Base-by-base conservation (phyloP, 352 stramenopile species). In the Phytophthora pluvialis region DNA sequence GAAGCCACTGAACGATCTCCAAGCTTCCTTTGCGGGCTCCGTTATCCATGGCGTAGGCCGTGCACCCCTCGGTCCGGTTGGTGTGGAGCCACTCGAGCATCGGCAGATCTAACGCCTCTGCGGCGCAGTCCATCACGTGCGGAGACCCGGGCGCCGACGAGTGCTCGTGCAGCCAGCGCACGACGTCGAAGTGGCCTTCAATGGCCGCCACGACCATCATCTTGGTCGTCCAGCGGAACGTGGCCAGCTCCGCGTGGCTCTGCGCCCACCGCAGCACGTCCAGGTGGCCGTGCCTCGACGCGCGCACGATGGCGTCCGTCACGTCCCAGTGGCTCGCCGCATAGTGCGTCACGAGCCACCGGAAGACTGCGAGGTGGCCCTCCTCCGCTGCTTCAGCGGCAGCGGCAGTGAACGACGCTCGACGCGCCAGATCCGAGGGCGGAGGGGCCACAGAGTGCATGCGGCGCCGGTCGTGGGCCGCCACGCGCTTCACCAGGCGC, bases 161-260 rank as follows among this genome's bases (percentile, higher is more conserved):
- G 42, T 78, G 61, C 16, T 67, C 62, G 28, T 67, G 49, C 31
- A 75, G 57, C 70, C 70, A 78, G 16, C 55, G 57, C 11, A 83
- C 72, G 53, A 83, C 64, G 11, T 74, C 57, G 16, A 83, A 75
- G 29, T 83, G 75, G 8, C 71, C 72, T 45, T 80, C 68, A 13
- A 78, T 78, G 16, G 74, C 74, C 11, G 74, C 72, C n/a, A 78
- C 65, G 1, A 77, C 60, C 60, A 60, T 69, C 64, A 74, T 77
- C 48, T 77, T 77, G 39, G 64, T 74, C 18, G 64, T 68, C 70
- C 70, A 77, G 10, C 44, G 55, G 56, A 77, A 67, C 11, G 11
- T 47, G 8, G 38, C 38, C 1, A 60, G 57, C 38, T 51, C 28
- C 7, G 38, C 18, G 47, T 70, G 67, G 21, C 45, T 44, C n/a